Percentiles rank a stretch among this genome's conserved stretches.
phyloP scores from a whole-genome alignment of 495 filamentous ascomycete genomes.

The Aspergillus olivimuriae region DNA sequence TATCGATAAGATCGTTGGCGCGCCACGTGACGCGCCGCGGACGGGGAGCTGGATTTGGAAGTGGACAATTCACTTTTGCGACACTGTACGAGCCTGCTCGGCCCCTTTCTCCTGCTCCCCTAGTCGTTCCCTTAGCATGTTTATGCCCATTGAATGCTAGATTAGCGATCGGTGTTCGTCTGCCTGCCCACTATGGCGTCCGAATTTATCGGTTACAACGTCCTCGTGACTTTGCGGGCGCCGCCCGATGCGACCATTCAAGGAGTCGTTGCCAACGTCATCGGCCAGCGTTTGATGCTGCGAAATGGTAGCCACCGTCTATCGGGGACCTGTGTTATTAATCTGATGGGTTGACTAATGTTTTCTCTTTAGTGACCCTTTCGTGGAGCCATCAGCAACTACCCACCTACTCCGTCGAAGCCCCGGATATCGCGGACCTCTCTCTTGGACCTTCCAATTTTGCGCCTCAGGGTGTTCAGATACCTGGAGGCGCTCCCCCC shows the following conservation, averaged over 20 bases:
- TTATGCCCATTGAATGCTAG: constrained; percentile 1
- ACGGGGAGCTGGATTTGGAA: constrained; percentile 1
- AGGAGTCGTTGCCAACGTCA: constrained; percentile 68
- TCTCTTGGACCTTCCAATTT: constrained; percentile 46
- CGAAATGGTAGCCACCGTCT: constrained; percentile 58
- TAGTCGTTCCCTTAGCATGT: constrained; percentile 1
- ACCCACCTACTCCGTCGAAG: constrained; percentile 47
- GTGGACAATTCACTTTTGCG: constrained; percentile 8
- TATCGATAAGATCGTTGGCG: constrained; percentile 5
- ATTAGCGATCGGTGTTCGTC: constrained; percentile 6
- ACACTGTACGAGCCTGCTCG: constrained; percentile 4
- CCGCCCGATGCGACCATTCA: constrained; percentile 60
- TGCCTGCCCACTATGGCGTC: constrained; percentile 44
- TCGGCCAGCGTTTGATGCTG: constrained; percentile 67
- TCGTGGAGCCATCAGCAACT: constrained; percentile 43
- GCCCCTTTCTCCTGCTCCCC: neutral
- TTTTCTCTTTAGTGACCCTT: constrained; percentile 33
- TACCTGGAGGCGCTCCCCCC: no score
- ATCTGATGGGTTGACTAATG: constrained; percentile 1
- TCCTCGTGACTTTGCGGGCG: constrained; percentile 64
- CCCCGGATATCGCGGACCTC: constrained; percentile 49
- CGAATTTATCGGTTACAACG: constrained; percentile 73
- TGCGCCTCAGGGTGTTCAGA: no score
- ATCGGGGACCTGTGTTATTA: neutral
- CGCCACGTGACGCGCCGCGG: constrained; percentile 4